Evolutionary conservation across 805 yeast species (phyloP).

Genomic region (Wickerhamiella shivajii): DNA sequence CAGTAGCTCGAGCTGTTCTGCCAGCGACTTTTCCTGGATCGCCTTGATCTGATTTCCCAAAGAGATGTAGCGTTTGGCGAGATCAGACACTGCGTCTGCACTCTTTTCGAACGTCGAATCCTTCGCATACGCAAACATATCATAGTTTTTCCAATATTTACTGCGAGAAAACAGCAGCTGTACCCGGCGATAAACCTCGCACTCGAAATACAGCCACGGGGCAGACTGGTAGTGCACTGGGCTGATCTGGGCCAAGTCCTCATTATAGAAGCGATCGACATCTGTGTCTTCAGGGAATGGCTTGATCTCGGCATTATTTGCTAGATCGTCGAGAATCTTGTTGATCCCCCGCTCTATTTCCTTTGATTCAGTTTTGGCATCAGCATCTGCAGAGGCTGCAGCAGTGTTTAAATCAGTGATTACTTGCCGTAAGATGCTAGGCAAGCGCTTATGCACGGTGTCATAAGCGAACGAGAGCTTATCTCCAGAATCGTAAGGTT

Average conservation of each 20-base stretch:
- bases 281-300: conserved; percentile 31
- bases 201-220: conserved; percentile 84
- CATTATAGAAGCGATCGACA: conserved; percentile 42
- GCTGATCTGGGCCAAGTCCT: conserved; percentile 28
- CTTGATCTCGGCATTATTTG: conserved; percentile 27
- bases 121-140: conserved; percentile 59
- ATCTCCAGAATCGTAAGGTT: conserved; percentile 47
- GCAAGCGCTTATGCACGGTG: conserved; percentile 78
- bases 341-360: conserved; percentile 31
- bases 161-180: conserved; percentile 22
- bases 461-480: conserved; percentile 64
- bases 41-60: conserved; percentile 22
- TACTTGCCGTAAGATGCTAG: conserved; percentile 56
- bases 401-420: conserved; percentile 44
- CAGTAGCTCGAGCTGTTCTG: conserved; percentile 27
- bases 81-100: conserved; percentile 60
- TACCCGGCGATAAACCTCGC: conserved; percentile 56
- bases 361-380: conserved; percentile 32
- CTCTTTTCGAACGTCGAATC: conserved; percentile 63
- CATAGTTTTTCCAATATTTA: conserved; percentile 40
- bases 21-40: background rate
- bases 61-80: conserved; percentile 49
- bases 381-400: conserved; percentile 19
- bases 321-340: conserved; percentile 27
- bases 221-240: conserved; percentile 60